phyloP scores from a whole-genome alignment of 306 rosid species.

The Malus orientalis region DNA sequence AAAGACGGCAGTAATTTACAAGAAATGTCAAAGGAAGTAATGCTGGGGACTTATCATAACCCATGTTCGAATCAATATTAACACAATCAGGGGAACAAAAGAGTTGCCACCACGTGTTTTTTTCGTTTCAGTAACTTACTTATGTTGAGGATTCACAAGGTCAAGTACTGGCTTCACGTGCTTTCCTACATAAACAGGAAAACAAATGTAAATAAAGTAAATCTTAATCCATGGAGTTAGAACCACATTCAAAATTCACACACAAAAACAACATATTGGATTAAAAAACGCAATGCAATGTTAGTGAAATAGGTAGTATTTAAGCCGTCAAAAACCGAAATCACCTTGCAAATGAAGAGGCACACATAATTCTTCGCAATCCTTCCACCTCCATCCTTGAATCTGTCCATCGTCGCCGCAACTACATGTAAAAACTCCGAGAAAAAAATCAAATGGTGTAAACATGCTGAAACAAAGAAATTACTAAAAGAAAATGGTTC shows the following conservation, averaged over 20 bases:
- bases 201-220: background rate
- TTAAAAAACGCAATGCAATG: background rate
- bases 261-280: background rate
- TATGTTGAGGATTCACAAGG: constrained; percentile 78
- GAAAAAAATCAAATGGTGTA: background rate
- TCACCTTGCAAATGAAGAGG: constrained; percentile 50
- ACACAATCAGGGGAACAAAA: background rate
- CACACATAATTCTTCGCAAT: constrained; percentile 33
- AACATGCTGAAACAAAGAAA: background rate
- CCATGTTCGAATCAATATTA: background rate
- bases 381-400: constrained; percentile 87
- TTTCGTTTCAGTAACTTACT: constrained; percentile 42
- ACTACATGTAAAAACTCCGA: constrained; percentile 26
- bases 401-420: constrained; percentile 95
- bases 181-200: constrained; percentile 38
- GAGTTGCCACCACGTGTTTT: background rate
- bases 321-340: background rate
- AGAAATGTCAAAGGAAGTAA: constrained; percentile 3
- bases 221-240: background rate
- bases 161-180: constrained; percentile 61
- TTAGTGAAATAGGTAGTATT: background rate
- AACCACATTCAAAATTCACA: background rate
- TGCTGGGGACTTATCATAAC: background rate
- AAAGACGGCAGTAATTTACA: constrained; percentile 6
- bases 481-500: background rate